phyloP scores from a whole-genome alignment of 768 basidiomycete genomes.

The Macrolepiota albuminosa region DNA sequence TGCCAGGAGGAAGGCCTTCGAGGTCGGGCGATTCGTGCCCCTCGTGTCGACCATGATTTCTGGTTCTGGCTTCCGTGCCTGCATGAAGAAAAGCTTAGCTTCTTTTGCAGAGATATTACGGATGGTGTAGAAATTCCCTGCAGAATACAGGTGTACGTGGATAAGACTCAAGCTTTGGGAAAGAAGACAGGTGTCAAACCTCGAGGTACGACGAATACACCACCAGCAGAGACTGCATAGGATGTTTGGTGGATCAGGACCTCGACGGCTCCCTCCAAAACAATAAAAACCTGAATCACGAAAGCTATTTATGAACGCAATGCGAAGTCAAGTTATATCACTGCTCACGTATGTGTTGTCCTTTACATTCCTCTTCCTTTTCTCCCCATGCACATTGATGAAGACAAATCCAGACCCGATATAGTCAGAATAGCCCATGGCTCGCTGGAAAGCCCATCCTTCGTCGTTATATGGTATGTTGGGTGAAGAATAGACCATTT shows the following conservation, averaged over 20 bases:
- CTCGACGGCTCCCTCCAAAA: constrained; percentile 85
- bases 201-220: constrained; percentile 87
- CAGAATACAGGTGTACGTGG: not conserved
- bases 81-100: constrained; percentile 87
- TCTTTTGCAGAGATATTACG: constrained; percentile 80
- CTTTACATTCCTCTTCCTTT: constrained; percentile 83
- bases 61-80: constrained; percentile 51
- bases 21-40: constrained; percentile 11
- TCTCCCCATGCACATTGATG: constrained; percentile 75
- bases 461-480: constrained; percentile 12
- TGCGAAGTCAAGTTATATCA: not conserved
- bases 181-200: constrained; percentile 36
- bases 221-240: constrained; percentile 75
- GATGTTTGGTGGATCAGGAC: constrained; percentile 78
- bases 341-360: constrained; percentile 87
- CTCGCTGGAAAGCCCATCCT: constrained; percentile 81
- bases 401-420: constrained; percentile 86
- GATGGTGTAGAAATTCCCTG: constrained; percentile 89
- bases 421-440: constrained; percentile 88
- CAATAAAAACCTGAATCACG: constrained; percentile 44
- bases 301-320: not conserved
- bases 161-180: constrained; percentile 1
- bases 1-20: constrained; percentile 12
- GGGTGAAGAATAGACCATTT: constrained; percentile 9
- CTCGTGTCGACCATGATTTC: constrained; percentile 2